phyloP scores from a whole-genome alignment of 1,139 yeast species.

The Diutina mesorugosa region DNA sequence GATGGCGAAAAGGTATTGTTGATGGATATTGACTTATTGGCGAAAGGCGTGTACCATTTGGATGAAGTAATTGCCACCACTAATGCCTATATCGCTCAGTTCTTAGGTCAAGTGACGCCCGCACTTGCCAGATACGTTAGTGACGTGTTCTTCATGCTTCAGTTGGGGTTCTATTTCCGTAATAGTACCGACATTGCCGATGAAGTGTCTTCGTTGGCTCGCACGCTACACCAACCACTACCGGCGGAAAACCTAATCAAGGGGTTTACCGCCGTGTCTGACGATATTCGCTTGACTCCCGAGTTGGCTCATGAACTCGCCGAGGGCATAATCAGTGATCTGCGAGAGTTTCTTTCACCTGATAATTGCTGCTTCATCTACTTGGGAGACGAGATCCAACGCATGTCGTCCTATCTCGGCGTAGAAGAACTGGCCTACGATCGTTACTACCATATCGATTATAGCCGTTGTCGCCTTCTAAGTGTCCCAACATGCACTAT shows the following conservation, averaged over 20 bases:
- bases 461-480: neutral
- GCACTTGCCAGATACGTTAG: slow-evolving; percentile 8
- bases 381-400: neutral
- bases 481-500: slow-evolving; percentile 4
- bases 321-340: neutral
- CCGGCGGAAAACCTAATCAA: neutral
- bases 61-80: slow-evolving; percentile 15
- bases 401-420: neutral
- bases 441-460: neutral
- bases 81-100: slow-evolving; percentile 12
- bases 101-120: slow-evolving; percentile 7
- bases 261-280: neutral
- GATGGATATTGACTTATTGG: slow-evolving; percentile 34
- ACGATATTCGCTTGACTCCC: neutral
- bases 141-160: slow-evolving; percentile 8
- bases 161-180: neutral
- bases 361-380: neutral
- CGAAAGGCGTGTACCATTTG: slow-evolving; percentile 19
- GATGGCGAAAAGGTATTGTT: slow-evolving; percentile 19
- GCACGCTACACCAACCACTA: slow-evolving; percentile 18
- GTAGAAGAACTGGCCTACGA: neutral
- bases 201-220: slow-evolving; percentile 32
- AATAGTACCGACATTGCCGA: slow-evolving; percentile 14
- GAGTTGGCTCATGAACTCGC: neutral
- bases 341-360: neutral